phyloP scores from a whole-genome alignment of 1,284 basidiomycete genomes.

The Wallemia ichthyophaga region DNA sequence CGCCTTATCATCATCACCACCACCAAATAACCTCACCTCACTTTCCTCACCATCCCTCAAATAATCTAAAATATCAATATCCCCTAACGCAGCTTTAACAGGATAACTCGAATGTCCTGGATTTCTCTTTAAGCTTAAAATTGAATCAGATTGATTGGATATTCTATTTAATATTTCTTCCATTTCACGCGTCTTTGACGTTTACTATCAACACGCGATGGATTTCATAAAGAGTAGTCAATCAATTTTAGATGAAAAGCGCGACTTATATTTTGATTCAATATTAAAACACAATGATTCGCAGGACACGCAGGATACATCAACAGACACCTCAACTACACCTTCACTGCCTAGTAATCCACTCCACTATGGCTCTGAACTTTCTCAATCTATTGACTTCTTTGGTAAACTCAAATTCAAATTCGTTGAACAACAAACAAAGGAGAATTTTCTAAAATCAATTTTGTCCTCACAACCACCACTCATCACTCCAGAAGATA shows the following conservation, averaged over 20 bases:
- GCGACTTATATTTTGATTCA: neutral
- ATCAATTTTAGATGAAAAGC: too few relatives aligned
- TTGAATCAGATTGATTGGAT: neutral
- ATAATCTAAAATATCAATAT: neutral
- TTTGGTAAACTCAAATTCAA: neutral
- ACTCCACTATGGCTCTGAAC: neutral
- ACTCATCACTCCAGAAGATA: neutral
- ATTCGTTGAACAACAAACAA: neutral
- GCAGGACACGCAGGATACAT: too few relatives aligned
- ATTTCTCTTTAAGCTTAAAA: neutral
- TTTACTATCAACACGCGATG: neutral
- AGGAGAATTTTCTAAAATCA: neutral
- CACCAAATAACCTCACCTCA: neutral
- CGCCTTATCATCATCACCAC: too few relatives aligned
- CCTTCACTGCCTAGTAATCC: neutral
- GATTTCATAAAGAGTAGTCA: neutral
- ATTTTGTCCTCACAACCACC: neutral
- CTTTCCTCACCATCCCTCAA: neutral
- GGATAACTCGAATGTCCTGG: neutral
- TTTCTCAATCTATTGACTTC: neutral
- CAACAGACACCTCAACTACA: neutral
- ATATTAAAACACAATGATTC: too few relatives aligned
- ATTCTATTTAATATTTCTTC: neutral
- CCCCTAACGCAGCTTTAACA: neutral
- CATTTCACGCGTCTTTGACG: neutral